These are phyloP conservation scores for Vigna unguiculata DNA, from an alignment of 306 rosid species.

Conservation along the genomic window DNA sequence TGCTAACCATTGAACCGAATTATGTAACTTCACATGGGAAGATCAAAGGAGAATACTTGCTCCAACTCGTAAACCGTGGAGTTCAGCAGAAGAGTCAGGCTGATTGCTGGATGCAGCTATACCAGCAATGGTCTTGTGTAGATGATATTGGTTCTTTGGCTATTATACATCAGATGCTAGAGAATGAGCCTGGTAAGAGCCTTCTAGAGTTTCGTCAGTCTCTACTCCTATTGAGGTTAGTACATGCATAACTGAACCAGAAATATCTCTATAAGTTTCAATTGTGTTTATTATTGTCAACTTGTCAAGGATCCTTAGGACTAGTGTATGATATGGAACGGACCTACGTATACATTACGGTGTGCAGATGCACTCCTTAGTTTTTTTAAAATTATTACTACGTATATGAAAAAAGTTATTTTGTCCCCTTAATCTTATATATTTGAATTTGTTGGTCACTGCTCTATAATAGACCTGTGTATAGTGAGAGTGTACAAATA, in stretches of 20 bases:
- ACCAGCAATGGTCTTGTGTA: constrained; percentile 81
- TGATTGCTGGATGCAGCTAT: constrained; percentile 90
- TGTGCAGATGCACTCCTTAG: too few relatives aligned
- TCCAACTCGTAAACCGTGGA: constrained; percentile 51
- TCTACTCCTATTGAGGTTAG: constrained; percentile 79
- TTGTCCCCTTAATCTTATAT: too few relatives aligned
- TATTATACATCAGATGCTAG: constrained; percentile 81
- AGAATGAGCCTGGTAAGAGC: constrained; percentile 68
- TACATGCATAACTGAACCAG: constrained; percentile 15
- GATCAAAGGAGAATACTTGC: constrained; percentile 62
- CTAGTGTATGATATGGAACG: too few relatives aligned
- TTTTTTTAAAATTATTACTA: too few relatives aligned
- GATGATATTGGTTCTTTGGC: constrained; percentile 90
- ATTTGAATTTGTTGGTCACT: too few relatives aligned
- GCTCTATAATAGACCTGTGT: too few relatives aligned
- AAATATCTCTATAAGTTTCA: constrained; percentile 22
- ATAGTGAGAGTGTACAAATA: too few relatives aligned
- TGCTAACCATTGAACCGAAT: constrained; percentile 75
- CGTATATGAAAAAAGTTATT: too few relatives aligned
- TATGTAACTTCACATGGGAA: constrained; percentile 63
- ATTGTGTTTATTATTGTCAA: constrained; percentile 11
- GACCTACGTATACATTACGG: too few relatives aligned
- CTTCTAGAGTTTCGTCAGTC: constrained; percentile 77
- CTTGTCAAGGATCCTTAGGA: constrained; percentile 1
- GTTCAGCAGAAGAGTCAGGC: constrained; percentile 64